A percentile compares a stretch with the other conserved stretches of the same genome.
Conservation (phyloP, 306 rosid genomes). For the Pyrus pyrifolia region DNA sequence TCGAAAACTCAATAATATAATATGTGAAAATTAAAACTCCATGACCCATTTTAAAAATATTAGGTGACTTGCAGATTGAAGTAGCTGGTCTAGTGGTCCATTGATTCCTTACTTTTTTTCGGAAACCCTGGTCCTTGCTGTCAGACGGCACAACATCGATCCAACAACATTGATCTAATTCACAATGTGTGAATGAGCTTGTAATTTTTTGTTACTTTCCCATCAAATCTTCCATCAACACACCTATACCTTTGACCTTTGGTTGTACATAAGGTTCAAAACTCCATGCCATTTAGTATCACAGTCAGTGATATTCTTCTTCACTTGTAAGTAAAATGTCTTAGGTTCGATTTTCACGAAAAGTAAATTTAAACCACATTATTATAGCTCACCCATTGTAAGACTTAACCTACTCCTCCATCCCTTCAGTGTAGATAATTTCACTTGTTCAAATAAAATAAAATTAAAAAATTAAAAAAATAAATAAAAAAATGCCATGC, state of each 20-base stretch:
- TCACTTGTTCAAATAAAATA: too few species aligned
- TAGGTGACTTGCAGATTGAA: slow-evolving; percentile 4
- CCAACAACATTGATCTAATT: neutral
- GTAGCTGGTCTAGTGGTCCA: neutral
- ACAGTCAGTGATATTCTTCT: fast-evolving
- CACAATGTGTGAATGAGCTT: neutral
- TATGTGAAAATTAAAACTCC: too few species aligned
- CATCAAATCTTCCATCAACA: slow-evolving; percentile 5
- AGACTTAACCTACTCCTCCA: fast-evolving
- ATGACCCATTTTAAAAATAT: neutral
- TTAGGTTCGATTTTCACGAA: fast-evolving
- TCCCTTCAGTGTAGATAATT: too few species aligned
- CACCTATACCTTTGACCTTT: slow-evolving; percentile 12
- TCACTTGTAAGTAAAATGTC: too few species aligned
- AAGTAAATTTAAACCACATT: too few species aligned
- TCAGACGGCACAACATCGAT: neutral
- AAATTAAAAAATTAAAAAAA: too few species aligned
- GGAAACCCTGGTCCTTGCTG: neutral
- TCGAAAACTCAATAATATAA: too few species aligned
- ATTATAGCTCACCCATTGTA: too few species aligned
- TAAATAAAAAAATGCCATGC: too few species aligned
- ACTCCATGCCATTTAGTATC: neutral
- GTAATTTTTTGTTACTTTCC: neutral
- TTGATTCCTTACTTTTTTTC: neutral
- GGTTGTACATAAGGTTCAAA: slow-evolving; percentile 1